phyloP scores from a whole-genome alignment of 805 yeast genomes.

The Kluyveromyces dobzhanskii region DNA sequence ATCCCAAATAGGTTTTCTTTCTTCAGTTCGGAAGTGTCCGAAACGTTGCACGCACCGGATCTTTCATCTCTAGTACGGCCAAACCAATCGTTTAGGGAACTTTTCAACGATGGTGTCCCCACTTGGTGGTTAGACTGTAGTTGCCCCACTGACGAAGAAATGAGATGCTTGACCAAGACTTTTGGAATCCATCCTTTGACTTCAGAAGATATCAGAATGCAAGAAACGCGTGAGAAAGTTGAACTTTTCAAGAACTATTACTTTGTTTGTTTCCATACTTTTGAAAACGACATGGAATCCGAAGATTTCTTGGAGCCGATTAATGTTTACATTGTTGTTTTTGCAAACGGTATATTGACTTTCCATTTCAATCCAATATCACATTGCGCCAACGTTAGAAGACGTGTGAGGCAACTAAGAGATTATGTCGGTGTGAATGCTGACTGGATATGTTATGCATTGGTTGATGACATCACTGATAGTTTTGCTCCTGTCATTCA shows the following conservation, averaged over 20 bases:
- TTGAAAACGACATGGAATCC: constrained; percentile 72
- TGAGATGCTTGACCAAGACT: constrained; percentile 85
- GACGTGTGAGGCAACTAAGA: constrained; percentile 72
- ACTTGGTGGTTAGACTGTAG: constrained; percentile 96
- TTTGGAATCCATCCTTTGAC: constrained; percentile 97
- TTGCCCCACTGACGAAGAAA: constrained; percentile 91
- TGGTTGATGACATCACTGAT: constrained; percentile 79
- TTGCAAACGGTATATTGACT: constrained; percentile 57
- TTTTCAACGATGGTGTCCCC: constrained; percentile 64
- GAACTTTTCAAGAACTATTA: constrained; percentile 85
- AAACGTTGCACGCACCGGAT: constrained; percentile 84
- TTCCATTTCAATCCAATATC: constrained; percentile 62
- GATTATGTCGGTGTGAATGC: constrained; percentile 72
- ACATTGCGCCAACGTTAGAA: constrained; percentile 69
- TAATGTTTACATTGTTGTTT: constrained; percentile 65
- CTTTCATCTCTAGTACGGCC: constrained; percentile 66
- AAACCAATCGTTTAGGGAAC: constrained; percentile 54
- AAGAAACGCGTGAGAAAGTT: constrained; percentile 95
- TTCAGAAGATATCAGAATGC: constrained; percentile 93
- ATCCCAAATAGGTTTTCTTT: constrained; percentile 78
- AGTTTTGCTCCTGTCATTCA: constrained; percentile 77
- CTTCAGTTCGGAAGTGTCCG: constrained; percentile 74
- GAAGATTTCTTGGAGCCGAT: constrained; percentile 80
- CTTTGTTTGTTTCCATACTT: constrained; percentile 94
- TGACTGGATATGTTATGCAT: constrained; percentile 77